phyloP scores from a whole-genome alignment of 2,329 filamentous ascomycete genomes.

The Phialocephala subalpina region DNA sequence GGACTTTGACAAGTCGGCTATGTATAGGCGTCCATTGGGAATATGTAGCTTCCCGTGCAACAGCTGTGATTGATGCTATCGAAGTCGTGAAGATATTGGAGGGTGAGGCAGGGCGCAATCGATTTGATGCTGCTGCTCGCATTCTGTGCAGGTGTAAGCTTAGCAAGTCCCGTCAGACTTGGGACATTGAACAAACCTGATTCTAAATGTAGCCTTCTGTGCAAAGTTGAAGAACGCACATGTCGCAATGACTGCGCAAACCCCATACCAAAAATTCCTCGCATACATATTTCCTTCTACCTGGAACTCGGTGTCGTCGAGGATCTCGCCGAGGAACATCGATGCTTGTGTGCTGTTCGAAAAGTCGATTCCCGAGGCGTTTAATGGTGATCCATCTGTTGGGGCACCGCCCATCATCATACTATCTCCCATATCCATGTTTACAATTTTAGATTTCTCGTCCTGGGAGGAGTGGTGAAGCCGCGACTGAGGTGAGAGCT shows the following conservation, averaged over 20 bases:
- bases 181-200: constrained; percentile 35
- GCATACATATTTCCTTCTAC: constrained; percentile 47
- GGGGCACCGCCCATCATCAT: constrained; percentile 37
- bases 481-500: not conserved
- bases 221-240: constrained; percentile 44
- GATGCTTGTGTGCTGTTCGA: constrained; percentile 47
- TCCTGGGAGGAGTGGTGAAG: not conserved
- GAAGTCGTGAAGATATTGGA: constrained; percentile 37
- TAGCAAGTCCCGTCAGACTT: not conserved
- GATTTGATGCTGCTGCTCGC: constrained; percentile 44
- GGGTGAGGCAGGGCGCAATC: constrained; percentile 42
- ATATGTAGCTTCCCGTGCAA: constrained; percentile 46
- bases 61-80: constrained; percentile 44
- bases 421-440: constrained; percentile 23
- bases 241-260: constrained; percentile 45
- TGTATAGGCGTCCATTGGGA: constrained; percentile 41
- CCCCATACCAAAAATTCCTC: constrained; percentile 49
- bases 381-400: constrained; percentile 36
- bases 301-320: constrained; percentile 47
- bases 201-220: constrained; percentile 36
- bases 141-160: constrained; percentile 25
- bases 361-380: constrained; percentile 46
- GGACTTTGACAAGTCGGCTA: constrained; percentile 34
- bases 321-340: constrained; percentile 46
- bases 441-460: not conserved